Evolutionary conservation across 164 flowering plant genomes (phyloP), one percentile per base, ranked within the genome.

Genomic region (Sedum album): DNA sequence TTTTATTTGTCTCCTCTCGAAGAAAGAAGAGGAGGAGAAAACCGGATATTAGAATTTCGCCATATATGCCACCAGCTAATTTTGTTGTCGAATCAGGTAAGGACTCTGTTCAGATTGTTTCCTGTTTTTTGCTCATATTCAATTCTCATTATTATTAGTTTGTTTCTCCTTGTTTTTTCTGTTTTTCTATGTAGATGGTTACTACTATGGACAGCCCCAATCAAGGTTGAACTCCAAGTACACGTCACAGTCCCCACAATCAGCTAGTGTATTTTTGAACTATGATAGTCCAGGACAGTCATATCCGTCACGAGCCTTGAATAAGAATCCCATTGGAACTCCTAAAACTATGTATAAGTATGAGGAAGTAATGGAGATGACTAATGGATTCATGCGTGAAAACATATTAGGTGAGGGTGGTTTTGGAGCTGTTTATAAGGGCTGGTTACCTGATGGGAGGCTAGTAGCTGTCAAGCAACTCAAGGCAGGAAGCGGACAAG

Each of bases 321-420:
- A 81, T 1, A 65, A 77, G 6, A 72, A 73, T 42, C 66, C 49
- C 11, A 73, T 84, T 1, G 77, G 73, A 5, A 63, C 72, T 46
- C 26, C 80, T 4, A 76, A 78, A 66, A 65, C 69, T 31, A 65
- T 48, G 26, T 86, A 84, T 75, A 76, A 61, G 64, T 86, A 85
- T 48, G 84, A 86, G 68, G 87, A 84, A 65, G 9, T 83, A 65
- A 78, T 75, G 82, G 80, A 82, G 66, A 78, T 81, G 57, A 86
- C 87, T 6, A 63, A 68, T 46, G 87, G 84, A 8, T 86, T 86
- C 70, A 49, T 84, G 21, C 75, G 64, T 0, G 75, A 82, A 70
- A 83, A 82, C 44, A 41, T 86, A 48, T 23, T 83, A 0, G 90
- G 90, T 21, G 81, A 81, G 72, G 90, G 90, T 65, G 90, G 90